Evolutionary conservation across 805 yeast genomes (phyloP), one percentile per base, ranked within the genome.

Genomic region (Groenewaldozyma salmanticensis): DNA sequence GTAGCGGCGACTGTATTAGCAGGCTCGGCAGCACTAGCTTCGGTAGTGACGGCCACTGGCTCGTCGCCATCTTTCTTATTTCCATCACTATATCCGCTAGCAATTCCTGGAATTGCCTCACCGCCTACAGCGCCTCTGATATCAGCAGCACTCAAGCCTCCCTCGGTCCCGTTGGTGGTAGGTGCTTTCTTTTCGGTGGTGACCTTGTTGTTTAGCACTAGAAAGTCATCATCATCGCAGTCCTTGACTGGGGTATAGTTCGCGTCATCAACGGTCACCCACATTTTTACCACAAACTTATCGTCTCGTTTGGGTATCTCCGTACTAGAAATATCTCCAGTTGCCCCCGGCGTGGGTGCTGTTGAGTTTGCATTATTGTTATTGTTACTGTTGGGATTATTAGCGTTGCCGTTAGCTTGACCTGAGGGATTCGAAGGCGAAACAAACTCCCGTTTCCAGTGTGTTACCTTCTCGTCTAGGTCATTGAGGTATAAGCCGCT

Each of bases 61-160:
- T 43, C 40, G 29, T 33, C 41, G 5, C 40, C 44, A 20, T 42
- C 54, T 52, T 37, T 53, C 58, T 33, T 52, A 54, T 40, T 59
- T 57, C 40, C 43, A 31, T 33, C 36, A 20, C 42, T 27, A 33
- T n/a, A 5, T 6, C n/a, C n/a, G 35, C 43, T 39, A n/a, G 51
- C 44, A 16, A 71, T 59, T 3, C 75, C 74, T 2, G 73, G 70
- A 46, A 68, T 67, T 1, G 72, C 59, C 37, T 65, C 72, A 17
- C 64, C 68, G 5, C 73, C 74, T 4, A 71, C 77, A 4, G 79
- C 78, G 9, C 75, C 79, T 52, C 77, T 64, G 33, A 72, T 71
- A 42, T 71, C 77, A 21, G 63, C 69, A 31, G 65, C 70, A 3
- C 68, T 62, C 17, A 71, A 55, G 5, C 58, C 53, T 5, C 61